These are phyloP conservation scores for Hypholoma fasciculare DNA, from an alignment of 768 basidiomycete species.

Conservation along the genomic window DNA sequence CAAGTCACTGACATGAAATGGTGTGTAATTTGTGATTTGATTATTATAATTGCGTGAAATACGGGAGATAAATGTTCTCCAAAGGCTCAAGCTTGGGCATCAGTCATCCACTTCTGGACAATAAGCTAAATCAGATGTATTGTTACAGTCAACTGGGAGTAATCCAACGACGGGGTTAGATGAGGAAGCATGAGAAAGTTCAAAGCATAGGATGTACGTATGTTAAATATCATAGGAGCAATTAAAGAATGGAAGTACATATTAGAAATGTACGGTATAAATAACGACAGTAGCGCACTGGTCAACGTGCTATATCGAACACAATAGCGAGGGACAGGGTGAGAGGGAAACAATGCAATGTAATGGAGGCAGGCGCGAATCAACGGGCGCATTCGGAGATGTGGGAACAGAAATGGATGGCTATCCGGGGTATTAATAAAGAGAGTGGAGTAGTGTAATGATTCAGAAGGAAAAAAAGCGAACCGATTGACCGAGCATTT, in stretches of 20 bases:
- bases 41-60: too few relatives aligned
- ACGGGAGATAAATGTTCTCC: too few relatives aligned
- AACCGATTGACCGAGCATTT: not conserved
- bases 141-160: not conserved
- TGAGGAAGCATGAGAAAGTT: not conserved
- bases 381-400: not conserved
- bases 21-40: too few relatives aligned
- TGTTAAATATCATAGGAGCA: not conserved
- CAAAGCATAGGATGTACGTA: not conserved
- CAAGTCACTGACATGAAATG: too few relatives aligned
- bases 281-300: not conserved
- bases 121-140: not conserved
- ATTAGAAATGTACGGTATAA: conserved; percentile 3
- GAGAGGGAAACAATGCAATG: not conserved
- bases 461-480: not conserved
- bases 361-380: too few relatives aligned
- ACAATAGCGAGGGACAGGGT: not conserved
- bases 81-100: too few relatives aligned
- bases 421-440: conserved; percentile 8
- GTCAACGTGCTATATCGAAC: conserved; percentile 10
- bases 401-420: conserved; percentile 4
- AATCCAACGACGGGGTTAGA: not conserved
- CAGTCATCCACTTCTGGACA: too few relatives aligned
- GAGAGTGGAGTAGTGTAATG: conserved; percentile 6
- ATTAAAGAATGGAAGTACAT: not conserved